A percentile compares a stretch with the other conserved stretches of the same genome.
Conservation (phyloP, 139 green algal genomes). For the Coelastrella sp. region DNA sequence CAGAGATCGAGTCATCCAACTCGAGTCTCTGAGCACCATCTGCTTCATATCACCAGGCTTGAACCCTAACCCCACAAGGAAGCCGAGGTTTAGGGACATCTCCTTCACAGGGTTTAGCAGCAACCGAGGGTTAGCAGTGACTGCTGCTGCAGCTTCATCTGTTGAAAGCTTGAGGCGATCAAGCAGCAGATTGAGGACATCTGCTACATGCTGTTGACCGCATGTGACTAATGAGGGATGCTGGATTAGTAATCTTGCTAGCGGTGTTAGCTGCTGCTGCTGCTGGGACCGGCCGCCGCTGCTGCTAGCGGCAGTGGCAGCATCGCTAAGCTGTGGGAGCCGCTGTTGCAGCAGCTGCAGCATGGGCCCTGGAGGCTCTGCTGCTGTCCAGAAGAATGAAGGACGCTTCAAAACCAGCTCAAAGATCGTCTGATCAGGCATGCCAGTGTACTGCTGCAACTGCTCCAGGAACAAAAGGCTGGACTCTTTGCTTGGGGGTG, state of each 20-base stretch:
- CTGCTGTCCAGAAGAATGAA: not conserved
- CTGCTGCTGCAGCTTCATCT: not conserved
- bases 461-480: not conserved
- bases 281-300: not conserved
- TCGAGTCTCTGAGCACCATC: not conserved
- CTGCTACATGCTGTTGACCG: not conserved
- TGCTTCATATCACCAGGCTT: not conserved
- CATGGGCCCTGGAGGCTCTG: not conserved
- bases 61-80: conserved; percentile 19
- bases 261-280: not conserved
- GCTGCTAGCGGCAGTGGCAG: not conserved
- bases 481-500: too few relatives aligned
- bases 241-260: not conserved
- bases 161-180: not conserved
- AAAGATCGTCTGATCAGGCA: not conserved
- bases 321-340: not conserved
- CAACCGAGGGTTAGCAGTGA: not conserved
- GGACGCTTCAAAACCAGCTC: not conserved
- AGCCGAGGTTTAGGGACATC: not conserved
- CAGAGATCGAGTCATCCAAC: conserved; percentile 3
- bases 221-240: not conserved
- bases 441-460: not conserved
- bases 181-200: not conserved
- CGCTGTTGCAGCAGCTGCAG: conserved; percentile 3
- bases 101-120: not conserved